phyloP scores from a whole-genome alignment of 208 protist species.

The Herpetomonas samuelpessoai region DNA sequence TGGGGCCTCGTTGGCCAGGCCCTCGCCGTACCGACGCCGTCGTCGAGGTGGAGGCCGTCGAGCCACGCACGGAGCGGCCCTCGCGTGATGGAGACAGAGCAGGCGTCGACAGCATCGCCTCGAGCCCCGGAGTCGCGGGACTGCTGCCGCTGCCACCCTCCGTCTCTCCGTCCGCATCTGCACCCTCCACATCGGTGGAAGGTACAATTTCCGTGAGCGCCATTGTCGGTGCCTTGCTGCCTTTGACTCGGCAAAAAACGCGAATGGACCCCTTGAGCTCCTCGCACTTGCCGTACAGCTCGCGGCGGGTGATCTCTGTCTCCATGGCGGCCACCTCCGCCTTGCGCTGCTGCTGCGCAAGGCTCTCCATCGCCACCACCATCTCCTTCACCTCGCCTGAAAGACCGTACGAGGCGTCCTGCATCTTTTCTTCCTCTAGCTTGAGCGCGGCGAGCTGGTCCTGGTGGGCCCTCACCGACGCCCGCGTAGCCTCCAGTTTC shows the following conservation, averaged over 20 bases:
- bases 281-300: conserved; percentile 72
- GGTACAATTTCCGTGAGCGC: background rate
- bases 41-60: background rate
- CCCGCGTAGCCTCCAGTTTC: background rate
- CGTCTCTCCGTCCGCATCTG: background rate
- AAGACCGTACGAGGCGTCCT: conserved; percentile 66
- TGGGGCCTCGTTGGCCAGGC: too few species aligned
- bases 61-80: background rate
- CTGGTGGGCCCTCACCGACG: conserved; percentile 27
- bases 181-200: background rate
- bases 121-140: background rate
- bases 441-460: conserved; percentile 18
- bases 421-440: conserved; percentile 49
- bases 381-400: conserved; percentile 70
- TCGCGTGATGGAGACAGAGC: background rate
- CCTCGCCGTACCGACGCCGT: too few species aligned
- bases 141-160: background rate
- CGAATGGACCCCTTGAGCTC: conserved; percentile 90
- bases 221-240: conserved; percentile 1
- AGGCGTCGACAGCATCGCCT: background rate
- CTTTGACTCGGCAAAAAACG: conserved; percentile 90
- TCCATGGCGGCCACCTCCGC: conserved; percentile 37
- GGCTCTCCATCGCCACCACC: conserved; percentile 51
- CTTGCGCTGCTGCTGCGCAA: conserved; percentile 21
- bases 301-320: conserved; percentile 65